These are phyloP conservation scores for Pseudogymnoascus sp. DNA, from an alignment of 2,329 filamentous ascomycete species.

Conservation along the genomic window DNA sequence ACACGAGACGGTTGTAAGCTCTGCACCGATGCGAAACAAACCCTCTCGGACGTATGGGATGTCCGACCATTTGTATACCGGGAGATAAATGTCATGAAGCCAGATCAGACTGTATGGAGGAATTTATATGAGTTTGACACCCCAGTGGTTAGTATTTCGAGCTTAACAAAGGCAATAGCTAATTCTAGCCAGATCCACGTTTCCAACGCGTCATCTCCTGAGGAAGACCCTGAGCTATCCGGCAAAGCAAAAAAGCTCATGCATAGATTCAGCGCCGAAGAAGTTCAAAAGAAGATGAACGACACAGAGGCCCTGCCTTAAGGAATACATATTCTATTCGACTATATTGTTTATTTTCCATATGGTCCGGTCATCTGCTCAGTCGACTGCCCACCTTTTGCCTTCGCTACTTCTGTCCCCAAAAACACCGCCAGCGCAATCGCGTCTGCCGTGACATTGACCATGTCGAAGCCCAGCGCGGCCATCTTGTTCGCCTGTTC, in stretches of 20 bases:
- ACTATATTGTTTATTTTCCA: slow-evolving; percentile 22
- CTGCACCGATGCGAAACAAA: slow-evolving; percentile 60
- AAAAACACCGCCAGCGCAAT: slow-evolving; percentile 42
- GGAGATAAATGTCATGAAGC: slow-evolving; percentile 63
- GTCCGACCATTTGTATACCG: slow-evolving; percentile 58
- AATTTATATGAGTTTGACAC: slow-evolving; percentile 75
- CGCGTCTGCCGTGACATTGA: slow-evolving; percentile 50
- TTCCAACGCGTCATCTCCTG: slow-evolving; percentile 45
- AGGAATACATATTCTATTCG: not conserved
- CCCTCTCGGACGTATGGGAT: slow-evolving; percentile 63
- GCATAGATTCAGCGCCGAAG: slow-evolving; percentile 64
- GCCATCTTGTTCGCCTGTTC: slow-evolving; percentile 49
- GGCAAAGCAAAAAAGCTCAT: slow-evolving; percentile 63
- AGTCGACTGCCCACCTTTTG: slow-evolving; percentile 33
- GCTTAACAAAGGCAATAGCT: not conserved
- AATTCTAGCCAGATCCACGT: slow-evolving; percentile 46
- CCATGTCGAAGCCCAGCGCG: slow-evolving; percentile 55
- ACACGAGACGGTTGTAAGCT: slow-evolving; percentile 65
- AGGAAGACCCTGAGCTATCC: slow-evolving; percentile 47
- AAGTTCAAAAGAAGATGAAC: slow-evolving; percentile 65
- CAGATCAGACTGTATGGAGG: slow-evolving; percentile 58
- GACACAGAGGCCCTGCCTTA: slow-evolving; percentile 31
- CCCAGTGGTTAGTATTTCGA: slow-evolving; percentile 53
- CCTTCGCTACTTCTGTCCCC: slow-evolving; percentile 40
- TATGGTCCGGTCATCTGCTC: slow-evolving; percentile 25